phyloP scores from a whole-genome alignment of 2,329 filamentous ascomycete species.

The Aspergillus puulaauensis region DNA sequence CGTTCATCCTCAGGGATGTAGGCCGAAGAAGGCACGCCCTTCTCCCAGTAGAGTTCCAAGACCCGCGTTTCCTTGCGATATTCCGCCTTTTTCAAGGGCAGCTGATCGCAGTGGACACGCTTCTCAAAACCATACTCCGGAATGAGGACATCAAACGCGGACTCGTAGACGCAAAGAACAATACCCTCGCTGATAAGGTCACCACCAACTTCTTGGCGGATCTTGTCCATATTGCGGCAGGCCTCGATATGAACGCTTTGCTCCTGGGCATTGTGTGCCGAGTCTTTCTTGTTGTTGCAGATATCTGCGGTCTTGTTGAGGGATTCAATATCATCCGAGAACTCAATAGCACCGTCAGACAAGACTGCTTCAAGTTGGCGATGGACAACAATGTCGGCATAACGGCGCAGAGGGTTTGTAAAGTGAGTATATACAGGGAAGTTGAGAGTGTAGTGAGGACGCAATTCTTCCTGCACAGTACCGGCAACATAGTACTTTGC shows the following conservation, averaged over 20 bases:
- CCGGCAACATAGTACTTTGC: constrained; percentile 91
- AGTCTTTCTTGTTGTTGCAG: constrained; percentile 99
- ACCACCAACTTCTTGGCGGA: constrained; percentile 78
- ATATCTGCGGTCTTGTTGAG: constrained; percentile 90
- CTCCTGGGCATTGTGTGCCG: constrained; percentile 93
- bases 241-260: constrained; percentile 99
- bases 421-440: constrained; percentile 95
- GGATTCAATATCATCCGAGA: constrained; percentile 82
- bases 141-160: constrained; percentile 95
- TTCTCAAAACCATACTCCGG: constrained; percentile 99
- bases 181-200: constrained; percentile 95
- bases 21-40: constrained; percentile 92
- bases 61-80: constrained; percentile 95
- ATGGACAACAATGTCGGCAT: constrained; percentile 92
- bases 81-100: constrained; percentile 97
- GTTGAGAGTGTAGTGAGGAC: constrained; percentile 89
- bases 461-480: constrained; percentile 73
- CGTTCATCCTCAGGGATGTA: constrained; percentile 97
- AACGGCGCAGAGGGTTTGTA: constrained; percentile 90
- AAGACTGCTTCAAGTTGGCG: constrained; percentile 87
- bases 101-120: constrained; percentile 96
- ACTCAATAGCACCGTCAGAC: constrained; percentile 78
- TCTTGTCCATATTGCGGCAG: constrained; percentile 93
- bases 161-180: constrained; percentile 96
- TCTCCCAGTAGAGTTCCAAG: constrained; percentile 98